phyloP scores from a whole-genome alignment of 2,329 filamentous ascomycete genomes.

The Corynespora cassiicola region DNA sequence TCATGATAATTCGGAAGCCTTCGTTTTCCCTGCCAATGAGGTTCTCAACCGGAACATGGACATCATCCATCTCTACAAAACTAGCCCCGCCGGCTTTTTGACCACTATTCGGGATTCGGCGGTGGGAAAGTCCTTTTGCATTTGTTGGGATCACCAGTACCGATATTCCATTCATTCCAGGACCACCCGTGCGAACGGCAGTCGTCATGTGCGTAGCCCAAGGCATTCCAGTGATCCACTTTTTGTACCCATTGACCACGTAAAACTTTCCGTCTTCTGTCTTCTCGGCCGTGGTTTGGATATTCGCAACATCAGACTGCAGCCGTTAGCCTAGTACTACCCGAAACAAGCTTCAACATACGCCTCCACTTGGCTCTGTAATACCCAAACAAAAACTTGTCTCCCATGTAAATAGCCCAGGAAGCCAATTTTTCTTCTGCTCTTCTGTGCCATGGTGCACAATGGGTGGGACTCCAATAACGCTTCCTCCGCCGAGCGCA shows the following conservation, averaged over 20 bases:
- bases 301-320: conserved; percentile 67
- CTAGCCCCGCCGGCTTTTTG: conserved; percentile 70
- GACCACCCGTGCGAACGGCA: conserved; percentile 65
- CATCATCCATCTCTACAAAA: conserved; percentile 63
- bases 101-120: conserved; percentile 68
- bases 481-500: conserved; percentile 64
- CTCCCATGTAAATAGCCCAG: conserved; percentile 63
- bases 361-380: conserved; percentile 65
- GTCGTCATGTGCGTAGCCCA: conserved; percentile 69
- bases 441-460: conserved; percentile 66
- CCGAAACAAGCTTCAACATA: conserved; percentile 11
- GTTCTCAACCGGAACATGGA: conserved; percentile 61
- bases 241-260: conserved; percentile 71
- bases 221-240: conserved; percentile 70
- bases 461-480: conserved; percentile 69
- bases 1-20: conserved; percentile 66
- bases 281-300: conserved; percentile 71
- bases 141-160: conserved; percentile 64
- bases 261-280: conserved; percentile 76
- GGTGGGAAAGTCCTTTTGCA: conserved; percentile 57
- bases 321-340: conserved; percentile 3
- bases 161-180: conserved; percentile 62
- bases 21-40: conserved; percentile 61
- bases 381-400: conserved; percentile 70
- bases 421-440: conserved; percentile 66